These are phyloP conservation scores for Cladophialophora psammophila DNA, from an alignment of 2,329 filamentous ascomycete species.

Conservation along the genomic window DNA sequence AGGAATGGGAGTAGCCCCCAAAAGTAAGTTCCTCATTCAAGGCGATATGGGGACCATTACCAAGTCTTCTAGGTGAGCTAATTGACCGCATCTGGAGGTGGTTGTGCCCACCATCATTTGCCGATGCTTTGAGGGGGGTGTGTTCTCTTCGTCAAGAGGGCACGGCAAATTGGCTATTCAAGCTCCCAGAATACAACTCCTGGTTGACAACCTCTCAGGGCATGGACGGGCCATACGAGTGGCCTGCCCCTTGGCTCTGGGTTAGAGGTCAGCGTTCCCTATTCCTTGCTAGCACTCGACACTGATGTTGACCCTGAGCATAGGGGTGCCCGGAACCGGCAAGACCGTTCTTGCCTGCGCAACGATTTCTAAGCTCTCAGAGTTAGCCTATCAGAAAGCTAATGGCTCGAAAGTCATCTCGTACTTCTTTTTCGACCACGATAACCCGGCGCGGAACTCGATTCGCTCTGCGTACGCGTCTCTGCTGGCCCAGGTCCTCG, in stretches of 20 bases:
- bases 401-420: background rate
- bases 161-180: background rate
- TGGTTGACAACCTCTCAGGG: background rate
- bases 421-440: background rate
- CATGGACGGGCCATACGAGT: background rate
- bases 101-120: background rate
- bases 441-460: background rate
- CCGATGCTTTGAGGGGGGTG: background rate
- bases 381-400: background rate
- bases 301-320: background rate
- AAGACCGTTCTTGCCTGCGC: background rate
- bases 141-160: background rate
- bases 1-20: background rate
- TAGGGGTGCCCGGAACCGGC: background rate
- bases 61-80: background rate
- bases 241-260: background rate
- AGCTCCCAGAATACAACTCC: background rate
- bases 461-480: background rate
- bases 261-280: background rate
- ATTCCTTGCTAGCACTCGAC: background rate
- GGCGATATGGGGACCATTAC: background rate
- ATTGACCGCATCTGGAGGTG: background rate
- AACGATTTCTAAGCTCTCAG: background rate
- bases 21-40: background rate
- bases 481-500: background rate